Evolutionary conservation across 495 filamentous ascomycete genomes (phyloP), one percentile per base, ranked within the genome.

Genomic region (Neurospora sp.): DNA sequence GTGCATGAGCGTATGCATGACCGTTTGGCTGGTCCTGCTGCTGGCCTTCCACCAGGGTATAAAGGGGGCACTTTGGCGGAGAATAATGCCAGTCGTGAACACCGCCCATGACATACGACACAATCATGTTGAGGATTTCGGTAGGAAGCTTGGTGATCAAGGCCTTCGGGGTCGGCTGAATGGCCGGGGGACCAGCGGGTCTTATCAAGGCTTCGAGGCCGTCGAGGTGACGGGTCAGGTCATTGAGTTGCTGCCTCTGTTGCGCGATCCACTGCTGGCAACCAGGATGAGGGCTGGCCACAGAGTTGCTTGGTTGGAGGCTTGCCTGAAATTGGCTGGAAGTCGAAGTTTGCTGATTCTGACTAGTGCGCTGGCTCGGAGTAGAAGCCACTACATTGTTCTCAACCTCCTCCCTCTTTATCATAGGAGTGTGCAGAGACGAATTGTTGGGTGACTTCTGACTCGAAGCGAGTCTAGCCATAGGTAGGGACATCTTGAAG

Each of bases 101-200:
- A 62, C 12, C 23, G 12, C 20, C 48, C 48, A 62, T 62, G 48
- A 62, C 48, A 62, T 62, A 62, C 4, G 48, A 16, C 18, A 42
- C 72, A 18, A 73, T 70, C 72, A 70, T 70, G 31, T 20, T 38
- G 16, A 73, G 66, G 31, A 73, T 48, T 35, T 73, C 72, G 1
- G 0, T 23, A 16, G 72, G 72, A 14, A 73, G 40, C 12, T 46
- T 31, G 31, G 69, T 70, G 7, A 48, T 31, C 23, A 4, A 62
- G 11, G 5, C 6, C 2, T 4, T 62, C 48, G 5, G 11, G 5
- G 23, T 11, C 23, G 23, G 11, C 4, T 16, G 48, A 31, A 7
- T 31, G 11, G 48, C 23, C 23, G 48, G 48, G 48, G 48, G 23
- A 62, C 10, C 23, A 6, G 48, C 20, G 23, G 48, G 48, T 59